Conservation (phyloP, 2,329 filamentous ascomycete genomes). For the Cladorrhinum sp. region DNA sequence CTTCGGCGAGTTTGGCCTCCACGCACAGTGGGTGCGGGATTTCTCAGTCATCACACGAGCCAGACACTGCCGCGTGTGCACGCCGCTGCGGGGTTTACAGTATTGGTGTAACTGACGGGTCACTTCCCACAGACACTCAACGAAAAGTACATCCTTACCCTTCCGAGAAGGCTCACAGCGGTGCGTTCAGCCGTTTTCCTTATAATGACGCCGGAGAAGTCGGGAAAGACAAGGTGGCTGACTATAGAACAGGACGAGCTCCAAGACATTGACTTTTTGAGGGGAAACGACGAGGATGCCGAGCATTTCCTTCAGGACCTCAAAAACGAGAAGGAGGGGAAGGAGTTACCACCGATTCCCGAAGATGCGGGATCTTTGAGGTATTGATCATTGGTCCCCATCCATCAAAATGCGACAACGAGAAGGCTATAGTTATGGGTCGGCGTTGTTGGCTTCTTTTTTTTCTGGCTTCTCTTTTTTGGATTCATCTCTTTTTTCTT, state of each 20-base stretch:
- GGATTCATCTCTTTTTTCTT: neutral
- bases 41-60: neutral
- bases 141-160: neutral
- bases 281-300: neutral
- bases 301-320: neutral
- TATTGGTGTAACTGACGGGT: neutral
- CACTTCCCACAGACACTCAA: neutral
- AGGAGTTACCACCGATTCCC: neutral
- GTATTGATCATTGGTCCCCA: too few species aligned
- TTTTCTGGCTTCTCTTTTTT: neutral
- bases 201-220: neutral
- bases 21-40: too few species aligned
- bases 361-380: too few species aligned
- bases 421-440: too few species aligned
- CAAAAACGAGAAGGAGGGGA: neutral
- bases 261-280: constrained; percentile 1
- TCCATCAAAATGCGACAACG: too few species aligned
- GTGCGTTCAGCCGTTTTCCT: neutral
- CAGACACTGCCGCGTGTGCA: neutral
- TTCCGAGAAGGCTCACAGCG: neutral
- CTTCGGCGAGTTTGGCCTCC: too few species aligned
- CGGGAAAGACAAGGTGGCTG: neutral
- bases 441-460: too few species aligned
- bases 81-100: neutral
- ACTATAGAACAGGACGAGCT: neutral